A percentile compares a stretch with the other conserved stretches of the same genome.
phyloP scores from a whole-genome alignment of 805 yeast species.

The Priceomyces fermenticarens region DNA sequence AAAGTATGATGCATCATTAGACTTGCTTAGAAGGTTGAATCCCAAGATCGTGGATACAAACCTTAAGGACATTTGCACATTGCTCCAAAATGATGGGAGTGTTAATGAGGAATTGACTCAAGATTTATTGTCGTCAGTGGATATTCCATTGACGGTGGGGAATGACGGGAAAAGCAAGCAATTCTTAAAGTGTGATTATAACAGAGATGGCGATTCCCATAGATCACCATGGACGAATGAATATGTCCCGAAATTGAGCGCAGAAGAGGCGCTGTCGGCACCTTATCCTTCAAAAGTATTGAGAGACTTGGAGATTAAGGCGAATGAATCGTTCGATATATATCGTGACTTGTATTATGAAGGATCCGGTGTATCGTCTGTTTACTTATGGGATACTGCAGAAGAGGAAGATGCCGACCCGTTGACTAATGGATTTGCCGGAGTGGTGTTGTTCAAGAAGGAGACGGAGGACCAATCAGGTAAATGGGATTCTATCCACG shows the following conservation, averaged over 20 bases:
- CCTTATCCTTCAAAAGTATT: constrained; percentile 69
- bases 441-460: constrained; percentile 85
- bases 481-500: constrained; percentile 93
- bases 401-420: constrained; percentile 45
- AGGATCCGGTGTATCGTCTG: constrained; percentile 81
- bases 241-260: constrained; percentile 48
- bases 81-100: constrained; percentile 32
- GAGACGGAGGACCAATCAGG: constrained; percentile 49
- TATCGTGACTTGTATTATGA: constrained; percentile 93
- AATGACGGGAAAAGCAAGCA: constrained; percentile 34
- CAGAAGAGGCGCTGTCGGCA: constrained; percentile 61
- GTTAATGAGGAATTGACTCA: constrained; percentile 64
- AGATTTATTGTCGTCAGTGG: constrained; percentile 83
- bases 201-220: constrained; percentile 89
- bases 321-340: constrained; percentile 88
- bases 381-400: constrained; percentile 86
- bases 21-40: constrained; percentile 39
- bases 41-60: constrained; percentile 33
- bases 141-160: constrained; percentile 72
- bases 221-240: constrained; percentile 89
- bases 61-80: constrained; percentile 34
- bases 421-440: constrained; percentile 69
- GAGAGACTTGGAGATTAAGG: constrained; percentile 71
- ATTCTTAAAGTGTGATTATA: constrained; percentile 87
- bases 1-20: constrained; percentile 38